Conservation (phyloP, 495 filamentous ascomycete species). For the Podospora pseudopauciseta region DNA sequence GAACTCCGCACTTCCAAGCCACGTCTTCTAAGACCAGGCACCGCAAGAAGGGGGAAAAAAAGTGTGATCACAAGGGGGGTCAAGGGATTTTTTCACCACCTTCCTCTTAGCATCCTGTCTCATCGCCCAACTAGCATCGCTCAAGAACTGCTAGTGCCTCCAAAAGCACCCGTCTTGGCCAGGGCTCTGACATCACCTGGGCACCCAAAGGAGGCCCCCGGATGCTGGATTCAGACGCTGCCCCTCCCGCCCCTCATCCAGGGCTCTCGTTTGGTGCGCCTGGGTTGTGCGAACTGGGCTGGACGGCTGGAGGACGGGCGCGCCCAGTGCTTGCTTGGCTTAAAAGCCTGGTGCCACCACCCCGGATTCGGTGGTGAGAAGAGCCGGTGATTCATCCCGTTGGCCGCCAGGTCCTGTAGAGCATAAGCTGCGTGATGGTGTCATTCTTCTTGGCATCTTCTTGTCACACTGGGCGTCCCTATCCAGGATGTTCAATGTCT, state of each 20-base stretch:
- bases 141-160: neutral
- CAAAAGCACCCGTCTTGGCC: conserved; percentile 3
- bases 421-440: conserved; percentile 21
- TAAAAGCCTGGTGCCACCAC: conserved; percentile 9
- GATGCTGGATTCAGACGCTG: conserved; percentile 10
- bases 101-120: neutral
- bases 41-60: conserved; percentile 1
- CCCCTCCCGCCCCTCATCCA: conserved; percentile 25
- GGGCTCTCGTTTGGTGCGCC: neutral
- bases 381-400: conserved; percentile 18
- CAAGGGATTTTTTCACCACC: conserved; percentile 17
- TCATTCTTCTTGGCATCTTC: conserved; percentile 25
- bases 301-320: neutral
- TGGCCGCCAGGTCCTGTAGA: conserved; percentile 14
- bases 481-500: neutral
- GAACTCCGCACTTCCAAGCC: conserved; percentile 11
- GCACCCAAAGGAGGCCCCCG: conserved; percentile 1
- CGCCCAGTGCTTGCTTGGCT: conserved; percentile 4
- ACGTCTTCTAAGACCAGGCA: neutral
- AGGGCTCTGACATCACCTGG: conserved; percentile 25
- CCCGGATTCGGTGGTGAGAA: conserved; percentile 13
- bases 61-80: conserved; percentile 24
- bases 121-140: conserved; percentile 4
- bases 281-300: neutral
- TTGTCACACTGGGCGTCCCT: conserved; percentile 6